A percentile compares a stretch with the other conserved stretches of the same genome.
Conservation (phyloP, 306 rosid genomes). For the Pterocarpus santalinus region DNA sequence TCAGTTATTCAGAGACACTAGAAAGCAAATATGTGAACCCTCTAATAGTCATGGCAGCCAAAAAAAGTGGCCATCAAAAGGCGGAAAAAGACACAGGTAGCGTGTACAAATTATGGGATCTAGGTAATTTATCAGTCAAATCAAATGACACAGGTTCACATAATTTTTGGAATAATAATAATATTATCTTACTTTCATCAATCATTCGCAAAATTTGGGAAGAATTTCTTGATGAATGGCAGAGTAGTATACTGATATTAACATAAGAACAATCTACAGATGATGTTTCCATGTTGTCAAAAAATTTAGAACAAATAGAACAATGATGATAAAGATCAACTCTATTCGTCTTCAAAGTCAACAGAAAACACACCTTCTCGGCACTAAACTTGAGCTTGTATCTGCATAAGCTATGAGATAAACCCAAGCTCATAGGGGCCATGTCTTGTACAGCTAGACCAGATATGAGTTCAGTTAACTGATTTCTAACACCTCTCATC, state of each 20-base stretch:
- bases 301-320: background rate
- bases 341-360: background rate
- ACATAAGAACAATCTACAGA: background rate
- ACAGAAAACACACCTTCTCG: slow-evolving; percentile 69
- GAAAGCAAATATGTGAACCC: background rate
- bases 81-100: background rate
- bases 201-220: background rate
- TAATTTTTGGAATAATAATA: background rate
- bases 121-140: too few species aligned
- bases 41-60: background rate
- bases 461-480: slow-evolving; percentile 77
- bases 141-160: background rate
- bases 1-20: background rate
- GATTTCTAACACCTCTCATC: slow-evolving; percentile 90
- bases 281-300: background rate
- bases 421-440: slow-evolving; percentile 98
- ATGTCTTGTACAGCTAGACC: slow-evolving; percentile 90
- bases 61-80: background rate
- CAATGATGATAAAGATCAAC: background rate
- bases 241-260: background rate
- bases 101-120: background rate
- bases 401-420: slow-evolving; percentile 92
- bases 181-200: background rate
- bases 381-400: slow-evolving; percentile 95
- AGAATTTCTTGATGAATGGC: background rate